A percentile compares a stretch with the other conserved stretches of the same genome.
phyloP scores from a whole-genome alignment of 352 stramenopile species.

The Phytophthora palmivora region DNA sequence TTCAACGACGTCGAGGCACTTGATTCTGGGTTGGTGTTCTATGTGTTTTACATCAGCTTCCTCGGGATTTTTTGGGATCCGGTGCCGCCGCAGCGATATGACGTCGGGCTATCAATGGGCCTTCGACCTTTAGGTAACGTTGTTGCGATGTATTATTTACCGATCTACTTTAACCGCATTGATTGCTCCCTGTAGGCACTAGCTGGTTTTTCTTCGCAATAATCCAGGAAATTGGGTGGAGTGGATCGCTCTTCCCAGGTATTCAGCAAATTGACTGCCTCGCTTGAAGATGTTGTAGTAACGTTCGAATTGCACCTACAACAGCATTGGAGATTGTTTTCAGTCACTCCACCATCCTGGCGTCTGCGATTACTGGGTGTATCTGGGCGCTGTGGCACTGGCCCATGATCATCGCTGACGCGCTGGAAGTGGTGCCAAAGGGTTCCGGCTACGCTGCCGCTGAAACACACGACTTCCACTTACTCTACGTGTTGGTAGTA shows the following conservation, averaged over 20 bases:
- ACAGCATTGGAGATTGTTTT: slow-evolving; percentile 88
- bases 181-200: slow-evolving; percentile 54
- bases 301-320: not conserved
- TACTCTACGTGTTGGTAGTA: slow-evolving; percentile 79
- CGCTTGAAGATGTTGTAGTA: slow-evolving; percentile 4
- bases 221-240: slow-evolving; percentile 89
- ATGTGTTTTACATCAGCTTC: slow-evolving; percentile 87
- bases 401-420: slow-evolving; percentile 90
- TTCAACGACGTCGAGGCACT: slow-evolving; percentile 89
- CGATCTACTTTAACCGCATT: slow-evolving; percentile 16
- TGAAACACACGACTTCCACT: slow-evolving; percentile 78
- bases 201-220: slow-evolving; percentile 88
- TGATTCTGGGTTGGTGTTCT: slow-evolving; percentile 88
- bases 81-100: slow-evolving; percentile 79
- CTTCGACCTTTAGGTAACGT: slow-evolving; percentile 62
- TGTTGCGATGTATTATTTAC: slow-evolving; percentile 1
- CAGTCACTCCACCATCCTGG: slow-evolving; percentile 87
- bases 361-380: slow-evolving; percentile 83
- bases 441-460: slow-evolving; percentile 83
- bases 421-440: slow-evolving; percentile 70
- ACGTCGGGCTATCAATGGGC: slow-evolving; percentile 80
- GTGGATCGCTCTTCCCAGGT: slow-evolving; percentile 89
- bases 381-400: slow-evolving; percentile 89
- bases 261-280: slow-evolving; percentile 12
- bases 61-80: slow-evolving; percentile 89